Evolutionary conservation across 371 early-diverging fungal genomes (phyloP), one percentile per base, ranked within the genome.

Genomic region (Nematocida minor): DNA sequence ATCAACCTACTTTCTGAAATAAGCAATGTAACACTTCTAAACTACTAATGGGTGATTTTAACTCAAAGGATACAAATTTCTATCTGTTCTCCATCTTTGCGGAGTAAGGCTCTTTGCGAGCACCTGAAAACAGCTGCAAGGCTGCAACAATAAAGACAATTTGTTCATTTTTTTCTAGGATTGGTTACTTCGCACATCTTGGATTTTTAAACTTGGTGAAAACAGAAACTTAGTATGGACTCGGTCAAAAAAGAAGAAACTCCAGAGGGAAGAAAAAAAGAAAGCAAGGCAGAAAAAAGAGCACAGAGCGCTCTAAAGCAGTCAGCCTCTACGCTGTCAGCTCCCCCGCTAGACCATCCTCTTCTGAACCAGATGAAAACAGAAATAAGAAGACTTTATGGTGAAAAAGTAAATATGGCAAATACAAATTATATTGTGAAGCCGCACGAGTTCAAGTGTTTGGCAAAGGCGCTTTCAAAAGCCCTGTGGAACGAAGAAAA

Each of bases 321-420:
- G 2, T n/a, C 38, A 6, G 6, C 25, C 11, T 16, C 38, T 18
- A 41, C 63, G 14, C 16, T 68, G 2, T 11, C n/a, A n/a, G 31
- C n/a, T 6, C 32, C 9, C 9, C 16, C 16, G 42, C n/a, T 14
- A 20, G 41, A 60, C 41, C 11, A 18, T 14, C 40, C 29, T 20
- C 40, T 74, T n/a, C 41, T 74, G 4, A 49, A 74, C 53, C 77
- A 74, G 20, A 74, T 74, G 77, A 74, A 74, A 41, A 31, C 47
- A 25, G 77, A 74, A 64, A 74, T 74, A 63, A 16, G 77, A 34
- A 48, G 48, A 31, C 53, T 74, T 9, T 74, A 74, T 40, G 77
- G 77, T 20, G 77, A 74, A 64, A 74, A 74, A 74, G 77, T 74
- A 57, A 74, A 74, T 38, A 74, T 74, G 77, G 64, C 25, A 34